Evolutionary conservation across 257 asterid genomes (phyloP).

Genomic region (Plectranthus barbatus): DNA sequence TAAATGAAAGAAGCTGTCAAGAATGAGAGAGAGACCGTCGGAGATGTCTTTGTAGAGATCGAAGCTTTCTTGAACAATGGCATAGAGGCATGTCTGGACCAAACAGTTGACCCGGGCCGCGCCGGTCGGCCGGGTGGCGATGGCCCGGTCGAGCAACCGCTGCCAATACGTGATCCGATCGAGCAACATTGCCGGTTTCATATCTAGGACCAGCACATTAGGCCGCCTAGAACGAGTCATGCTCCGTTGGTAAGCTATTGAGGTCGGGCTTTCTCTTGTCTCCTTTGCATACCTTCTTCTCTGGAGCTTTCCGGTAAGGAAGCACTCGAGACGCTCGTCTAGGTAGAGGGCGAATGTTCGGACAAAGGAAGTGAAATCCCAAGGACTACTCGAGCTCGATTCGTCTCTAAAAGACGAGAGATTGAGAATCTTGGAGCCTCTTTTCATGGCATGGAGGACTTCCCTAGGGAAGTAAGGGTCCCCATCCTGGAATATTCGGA

Average conservation of each 20-base stretch:
- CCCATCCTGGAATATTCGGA: slow-evolving; percentile 71
- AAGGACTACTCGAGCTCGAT: slow-evolving; percentile 63
- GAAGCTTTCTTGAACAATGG: slow-evolving; percentile 64
- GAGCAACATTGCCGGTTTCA: slow-evolving; percentile 68
- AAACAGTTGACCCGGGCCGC: slow-evolving; percentile 41
- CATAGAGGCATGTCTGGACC: slow-evolving; percentile 46
- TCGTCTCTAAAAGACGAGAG: slow-evolving; percentile 62
- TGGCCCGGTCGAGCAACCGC: slow-evolving; percentile 57
- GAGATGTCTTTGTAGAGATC: slow-evolving; percentile 70
- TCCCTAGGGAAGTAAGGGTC: slow-evolving; percentile 85
- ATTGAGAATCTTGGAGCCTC: slow-evolving; percentile 72
- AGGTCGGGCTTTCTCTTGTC: slow-evolving; percentile 9
- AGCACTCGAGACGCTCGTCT: slow-evolving; percentile 79
- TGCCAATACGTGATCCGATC: slow-evolving; percentile 73
- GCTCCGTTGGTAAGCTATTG: slow-evolving; percentile 7
- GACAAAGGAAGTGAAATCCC: slow-evolving; percentile 76
- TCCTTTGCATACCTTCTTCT: slow-evolving; percentile 33
- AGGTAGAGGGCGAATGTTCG: slow-evolving; percentile 69
- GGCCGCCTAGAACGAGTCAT: slow-evolving; percentile 13
- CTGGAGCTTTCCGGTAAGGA: slow-evolving; percentile 67
- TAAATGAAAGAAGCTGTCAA: slow-evolving; percentile 60
- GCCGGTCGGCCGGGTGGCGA: slow-evolving; percentile 68
- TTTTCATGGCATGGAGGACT: slow-evolving; percentile 73
- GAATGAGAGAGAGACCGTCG: slow-evolving; percentile 53
- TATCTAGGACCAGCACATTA: slow-evolving; percentile 43